Conservation (phyloP, 2,329 filamentous ascomycete species). For the Aureobasidium leucospermi region DNA sequence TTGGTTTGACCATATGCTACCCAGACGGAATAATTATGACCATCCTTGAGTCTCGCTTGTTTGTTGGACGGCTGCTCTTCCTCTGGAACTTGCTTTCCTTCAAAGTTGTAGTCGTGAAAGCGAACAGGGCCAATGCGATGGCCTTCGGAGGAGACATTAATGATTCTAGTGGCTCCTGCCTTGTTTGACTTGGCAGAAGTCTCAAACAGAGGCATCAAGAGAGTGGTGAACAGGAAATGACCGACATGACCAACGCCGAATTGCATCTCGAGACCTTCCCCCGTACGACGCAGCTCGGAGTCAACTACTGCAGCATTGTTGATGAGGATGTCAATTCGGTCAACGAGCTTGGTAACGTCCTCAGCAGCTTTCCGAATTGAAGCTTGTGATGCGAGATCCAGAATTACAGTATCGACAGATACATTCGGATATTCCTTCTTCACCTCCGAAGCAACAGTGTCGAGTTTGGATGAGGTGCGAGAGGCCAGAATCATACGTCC, state of each 20-base stretch:
- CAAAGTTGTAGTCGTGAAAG: constrained; percentile 30
- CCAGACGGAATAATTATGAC: constrained; percentile 30
- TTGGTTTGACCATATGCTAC: constrained; percentile 40
- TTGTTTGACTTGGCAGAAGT: constrained; percentile 14
- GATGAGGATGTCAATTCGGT: constrained; percentile 34
- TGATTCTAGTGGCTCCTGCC: constrained; percentile 19
- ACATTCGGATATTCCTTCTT: constrained; percentile 17
- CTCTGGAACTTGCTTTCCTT: constrained; percentile 18
- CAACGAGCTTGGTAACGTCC: constrained; percentile 22
- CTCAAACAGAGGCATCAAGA: constrained; percentile 16
- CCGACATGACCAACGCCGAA: constrained; percentile 18
- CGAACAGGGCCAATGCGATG: constrained; percentile 25
- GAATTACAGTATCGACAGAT: constrained; percentile 21
- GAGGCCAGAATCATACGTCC: constrained; percentile 34
- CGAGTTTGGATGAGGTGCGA: constrained; percentile 29
- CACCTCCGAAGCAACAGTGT: constrained; percentile 23
- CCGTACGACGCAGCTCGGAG: constrained; percentile 22
- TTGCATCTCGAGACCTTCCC: constrained; percentile 31
- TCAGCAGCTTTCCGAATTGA: constrained; percentile 28
- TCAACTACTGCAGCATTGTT: constrained; percentile 39
- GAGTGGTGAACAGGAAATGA: constrained; percentile 21
- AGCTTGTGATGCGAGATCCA: constrained; percentile 30
- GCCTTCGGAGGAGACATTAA: constrained; percentile 25
- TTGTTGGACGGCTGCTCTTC: constrained; percentile 16
- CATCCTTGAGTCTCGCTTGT: constrained; percentile 12